phyloP scores from a whole-genome alignment of 148 eudicot genomes.

The Rhododendron kiyosumense region DNA sequence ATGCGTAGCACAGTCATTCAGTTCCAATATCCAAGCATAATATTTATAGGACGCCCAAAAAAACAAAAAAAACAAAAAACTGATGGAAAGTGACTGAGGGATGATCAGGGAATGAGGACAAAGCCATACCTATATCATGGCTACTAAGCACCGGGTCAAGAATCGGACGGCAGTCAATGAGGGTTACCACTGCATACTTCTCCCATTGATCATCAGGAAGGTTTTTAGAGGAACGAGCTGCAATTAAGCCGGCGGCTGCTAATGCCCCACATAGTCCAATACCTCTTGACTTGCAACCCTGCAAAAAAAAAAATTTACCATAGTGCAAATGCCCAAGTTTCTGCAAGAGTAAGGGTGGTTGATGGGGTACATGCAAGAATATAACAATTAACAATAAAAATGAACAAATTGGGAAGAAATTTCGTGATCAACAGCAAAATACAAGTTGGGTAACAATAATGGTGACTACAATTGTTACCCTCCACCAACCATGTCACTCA shows the following conservation, averaged over 20 bases:
- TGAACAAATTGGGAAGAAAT: not conserved
- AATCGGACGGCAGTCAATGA: constrained; percentile 64
- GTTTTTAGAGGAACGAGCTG: constrained; percentile 54
- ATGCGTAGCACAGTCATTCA: not conserved
- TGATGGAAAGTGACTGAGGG: not conserved
- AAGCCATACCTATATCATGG: constrained; percentile 55
- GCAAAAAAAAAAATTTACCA: constrained; percentile 17
- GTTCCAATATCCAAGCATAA: not conserved
- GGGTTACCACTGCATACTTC: constrained; percentile 77
- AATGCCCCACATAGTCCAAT: constrained; percentile 65
- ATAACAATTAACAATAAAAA: not conserved
- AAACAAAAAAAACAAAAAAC: not conserved
- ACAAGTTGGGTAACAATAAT: not conserved
- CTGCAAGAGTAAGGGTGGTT: not conserved
- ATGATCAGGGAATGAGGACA: not conserved
- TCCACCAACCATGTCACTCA: not conserved
- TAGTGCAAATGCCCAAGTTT: not conserved
- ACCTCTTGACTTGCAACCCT: constrained; percentile 68
- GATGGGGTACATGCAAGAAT: not conserved
- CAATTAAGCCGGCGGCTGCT: constrained; percentile 78
- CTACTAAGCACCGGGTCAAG: constrained; percentile 72
- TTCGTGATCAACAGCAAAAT: not conserved
- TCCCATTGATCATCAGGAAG: constrained; percentile 63
- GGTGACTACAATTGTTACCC: not conserved
- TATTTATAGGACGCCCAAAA: not conserved